Evolutionary conservation across 345 rosid genomes (phyloP).

Genomic region (Angophora floribunda): DNA sequence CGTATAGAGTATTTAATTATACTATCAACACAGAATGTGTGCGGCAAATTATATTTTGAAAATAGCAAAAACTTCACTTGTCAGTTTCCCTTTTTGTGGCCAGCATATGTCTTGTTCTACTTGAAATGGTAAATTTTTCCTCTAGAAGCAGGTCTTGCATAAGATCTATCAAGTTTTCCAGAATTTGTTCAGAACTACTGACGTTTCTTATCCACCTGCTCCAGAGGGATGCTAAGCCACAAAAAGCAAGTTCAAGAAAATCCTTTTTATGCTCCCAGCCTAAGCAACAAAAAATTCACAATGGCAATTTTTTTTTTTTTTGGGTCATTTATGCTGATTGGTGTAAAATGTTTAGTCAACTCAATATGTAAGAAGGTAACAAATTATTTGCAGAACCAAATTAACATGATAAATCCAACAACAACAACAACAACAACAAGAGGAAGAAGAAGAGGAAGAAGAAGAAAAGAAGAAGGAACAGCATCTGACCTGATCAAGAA

Average conservation of each 20-base stretch:
- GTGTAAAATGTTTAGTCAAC: neutral
- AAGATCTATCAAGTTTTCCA: neutral
- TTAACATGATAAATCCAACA: neutral
- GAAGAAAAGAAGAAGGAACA: neutral
- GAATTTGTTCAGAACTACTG: neutral
- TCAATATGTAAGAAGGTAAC: neutral
- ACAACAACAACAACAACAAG: neutral
- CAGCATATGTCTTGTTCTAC: neutral
- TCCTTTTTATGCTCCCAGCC: neutral
- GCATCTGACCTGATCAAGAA: constrained; percentile 83
- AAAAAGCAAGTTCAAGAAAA: neutral
- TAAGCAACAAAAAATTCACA: neutral
- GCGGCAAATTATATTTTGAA: neutral
- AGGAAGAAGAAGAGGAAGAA: neutral
- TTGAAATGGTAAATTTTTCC: neutral
- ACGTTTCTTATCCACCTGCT: neutral
- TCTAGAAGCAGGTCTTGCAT: neutral
- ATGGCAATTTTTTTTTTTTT: neutral
- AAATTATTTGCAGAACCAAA: neutral
- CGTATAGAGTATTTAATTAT: neutral
- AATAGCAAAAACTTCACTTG: neutral
- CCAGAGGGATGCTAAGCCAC: neutral
- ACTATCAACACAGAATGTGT: neutral
- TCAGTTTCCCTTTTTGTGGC: neutral
- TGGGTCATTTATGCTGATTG: neutral